Conservation (phyloP, 2,329 filamentous ascomycete species). For the Paecilomyces dactylethromorphus region DNA sequence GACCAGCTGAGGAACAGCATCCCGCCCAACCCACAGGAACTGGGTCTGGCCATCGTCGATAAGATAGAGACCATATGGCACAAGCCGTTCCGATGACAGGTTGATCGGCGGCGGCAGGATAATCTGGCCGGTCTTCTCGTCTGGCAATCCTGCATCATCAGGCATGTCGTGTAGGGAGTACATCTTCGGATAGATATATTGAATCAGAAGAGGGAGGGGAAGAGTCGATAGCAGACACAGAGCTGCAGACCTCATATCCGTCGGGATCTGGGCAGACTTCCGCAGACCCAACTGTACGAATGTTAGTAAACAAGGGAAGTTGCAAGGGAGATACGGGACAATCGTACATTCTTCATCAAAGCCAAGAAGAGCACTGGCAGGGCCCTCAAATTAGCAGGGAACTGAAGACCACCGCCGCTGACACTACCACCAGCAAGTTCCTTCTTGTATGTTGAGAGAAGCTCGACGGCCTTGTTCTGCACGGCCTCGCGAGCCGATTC, state of each 20-base stretch:
- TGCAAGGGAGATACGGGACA: slow-evolving; percentile 8
- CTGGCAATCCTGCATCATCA: slow-evolving; percentile 78
- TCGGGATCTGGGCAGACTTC: slow-evolving; percentile 88
- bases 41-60: slow-evolving; percentile 97
- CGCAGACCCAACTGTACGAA: slow-evolving; percentile 61
- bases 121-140: slow-evolving; percentile 81
- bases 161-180: slow-evolving; percentile 96
- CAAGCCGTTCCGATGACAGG: slow-evolving; percentile 79
- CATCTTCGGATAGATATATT: slow-evolving; percentile 81
- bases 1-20: slow-evolving; percentile 83
- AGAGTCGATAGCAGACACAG: slow-evolving; percentile 91
- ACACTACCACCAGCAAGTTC: slow-evolving; percentile 94
- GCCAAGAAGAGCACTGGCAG: slow-evolving; percentile 88
- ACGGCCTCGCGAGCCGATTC: slow-evolving; percentile 87
- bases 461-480: slow-evolving; percentile 84
- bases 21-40: slow-evolving; percentile 92
- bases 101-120: slow-evolving; percentile 78
- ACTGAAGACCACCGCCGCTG: slow-evolving; percentile 83
- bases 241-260: slow-evolving; percentile 86
- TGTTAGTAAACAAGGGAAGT: slow-evolving; percentile 16
- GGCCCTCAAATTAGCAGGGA: slow-evolving; percentile 84
- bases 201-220: slow-evolving; percentile 79
- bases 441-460: slow-evolving; percentile 93
- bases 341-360: slow-evolving; percentile 82
- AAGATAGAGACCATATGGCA: slow-evolving; percentile 85